phyloP scores from a whole-genome alignment of 805 yeast genomes.

The Metschnikowia kofuensis region DNA sequence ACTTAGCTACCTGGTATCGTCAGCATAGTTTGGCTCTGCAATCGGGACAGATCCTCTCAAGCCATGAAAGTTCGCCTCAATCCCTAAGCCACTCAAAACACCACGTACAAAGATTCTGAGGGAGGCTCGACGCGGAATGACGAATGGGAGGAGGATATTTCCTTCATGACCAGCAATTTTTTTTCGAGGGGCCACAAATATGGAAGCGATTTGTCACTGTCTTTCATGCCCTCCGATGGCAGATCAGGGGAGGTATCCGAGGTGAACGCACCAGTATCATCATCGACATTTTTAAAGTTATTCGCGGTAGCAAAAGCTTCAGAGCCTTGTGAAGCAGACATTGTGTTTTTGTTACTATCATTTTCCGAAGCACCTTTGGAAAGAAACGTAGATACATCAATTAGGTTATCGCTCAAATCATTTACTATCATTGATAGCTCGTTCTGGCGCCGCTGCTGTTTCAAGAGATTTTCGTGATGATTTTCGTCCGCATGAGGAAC shows the following conservation, averaged over 20 bases:
- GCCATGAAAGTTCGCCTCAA: no score
- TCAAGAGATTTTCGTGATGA: slow-evolving; percentile 34
- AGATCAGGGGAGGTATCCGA: slow-evolving; percentile 4
- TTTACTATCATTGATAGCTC: slow-evolving; percentile 47
- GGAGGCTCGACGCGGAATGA: slow-evolving; percentile 10
- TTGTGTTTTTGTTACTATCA: slow-evolving; percentile 3
- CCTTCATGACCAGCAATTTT: slow-evolving; percentile 22
- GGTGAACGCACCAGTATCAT: slow-evolving; percentile 3
- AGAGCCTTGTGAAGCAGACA: slow-evolving; percentile 4
- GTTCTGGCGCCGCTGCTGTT: slow-evolving; percentile 45
- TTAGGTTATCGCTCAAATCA: slow-evolving; percentile 35
- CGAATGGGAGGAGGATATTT: slow-evolving; percentile 18
- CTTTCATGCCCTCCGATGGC: slow-evolving; percentile 12
- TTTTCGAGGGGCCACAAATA: slow-evolving; percentile 23
- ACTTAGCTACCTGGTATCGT: no score
- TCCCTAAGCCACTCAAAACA: slow-evolving; percentile 4
- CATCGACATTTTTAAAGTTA: slow-evolving; percentile 4
- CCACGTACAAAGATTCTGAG: slow-evolving; percentile 14
- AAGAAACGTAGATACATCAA: slow-evolving; percentile 36
- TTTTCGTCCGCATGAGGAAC: slow-evolving; percentile 30
- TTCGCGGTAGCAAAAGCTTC: slow-evolving; percentile 10
- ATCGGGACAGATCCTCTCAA: no score
- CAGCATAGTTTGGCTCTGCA: no score
- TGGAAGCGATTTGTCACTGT: slow-evolving; percentile 21
- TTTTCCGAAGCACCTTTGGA: slow-evolving; percentile 1